Percentiles rank a stretch among this genome's conserved stretches.
These are phyloP conservation scores for Phycomyces blakesleeanus DNA, from an alignment of 192 early-diverging fungal genomes.

Conservation along the genomic window DNA sequence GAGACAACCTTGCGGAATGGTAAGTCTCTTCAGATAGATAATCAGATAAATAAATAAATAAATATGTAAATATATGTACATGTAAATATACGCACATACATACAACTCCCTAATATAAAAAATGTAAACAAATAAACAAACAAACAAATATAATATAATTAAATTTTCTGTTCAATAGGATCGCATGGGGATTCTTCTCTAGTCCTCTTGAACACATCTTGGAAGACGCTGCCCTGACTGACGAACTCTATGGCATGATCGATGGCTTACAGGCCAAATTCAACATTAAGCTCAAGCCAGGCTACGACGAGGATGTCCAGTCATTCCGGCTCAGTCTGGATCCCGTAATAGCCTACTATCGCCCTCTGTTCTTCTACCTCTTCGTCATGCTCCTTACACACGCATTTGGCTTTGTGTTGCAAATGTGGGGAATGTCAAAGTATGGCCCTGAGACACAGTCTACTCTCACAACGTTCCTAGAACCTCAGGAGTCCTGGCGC, in stretches of 20 bases:
- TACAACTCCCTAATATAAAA: no score
- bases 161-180: constrained; percentile 14
- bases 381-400: constrained; percentile 6
- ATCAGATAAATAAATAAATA: not conserved
- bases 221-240: not conserved
- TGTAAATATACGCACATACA: not conserved
- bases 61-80: constrained; percentile 5
- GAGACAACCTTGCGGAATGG: constrained; percentile 33
- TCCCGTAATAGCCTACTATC: constrained; percentile 25
- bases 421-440: constrained; percentile 25
- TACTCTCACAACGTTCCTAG: constrained; percentile 1
- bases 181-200: constrained; percentile 31
- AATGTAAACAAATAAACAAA: no score
- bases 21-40: no score
- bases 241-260: constrained; percentile 23
- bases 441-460: constrained; percentile 10
- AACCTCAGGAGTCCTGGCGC: constrained; percentile 6
- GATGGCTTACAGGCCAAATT: constrained; percentile 10
- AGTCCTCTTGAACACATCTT: constrained; percentile 13
- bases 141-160: not conserved
- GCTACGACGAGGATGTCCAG: constrained; percentile 21
- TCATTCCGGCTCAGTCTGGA: constrained; percentile 31
- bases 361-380: constrained; percentile 30
- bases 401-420: constrained; percentile 10
- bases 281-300: constrained; percentile 15